Percentiles rank a stretch among this genome's conserved stretches.
These are phyloP conservation scores for Russula emetica DNA, from an alignment of 768 basidiomycete genomes.

Conservation along the genomic window DNA sequence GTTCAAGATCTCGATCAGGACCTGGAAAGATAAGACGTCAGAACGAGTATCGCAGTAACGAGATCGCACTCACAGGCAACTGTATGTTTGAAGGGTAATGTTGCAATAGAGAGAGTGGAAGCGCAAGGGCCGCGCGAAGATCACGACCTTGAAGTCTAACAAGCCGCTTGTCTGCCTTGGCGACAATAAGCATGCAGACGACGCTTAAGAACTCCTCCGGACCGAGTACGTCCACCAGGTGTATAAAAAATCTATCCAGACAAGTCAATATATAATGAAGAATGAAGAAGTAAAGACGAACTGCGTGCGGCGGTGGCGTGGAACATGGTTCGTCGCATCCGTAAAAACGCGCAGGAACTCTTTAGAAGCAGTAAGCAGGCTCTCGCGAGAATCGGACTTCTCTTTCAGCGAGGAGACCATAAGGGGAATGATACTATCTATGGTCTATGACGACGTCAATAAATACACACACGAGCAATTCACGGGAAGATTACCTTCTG, in stretches of 20 bases:
- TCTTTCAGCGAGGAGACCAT: conserved; percentile 77
- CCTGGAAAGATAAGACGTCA: conserved; percentile 37
- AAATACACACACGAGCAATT: background rate
- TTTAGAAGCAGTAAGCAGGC: conserved; percentile 63
- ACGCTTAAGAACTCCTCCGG: conserved; percentile 76
- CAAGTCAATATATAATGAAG: conserved; percentile 3
- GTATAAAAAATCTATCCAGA: conserved; percentile 72
- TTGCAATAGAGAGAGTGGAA: conserved; percentile 65
- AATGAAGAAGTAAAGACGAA: conserved; percentile 37
- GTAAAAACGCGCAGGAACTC: conserved; percentile 90
- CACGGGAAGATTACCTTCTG: conserved; percentile 59
- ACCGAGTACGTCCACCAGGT: conserved; percentile 80
- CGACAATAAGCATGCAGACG: conserved; percentile 77
- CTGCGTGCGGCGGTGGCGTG: conserved; percentile 88
- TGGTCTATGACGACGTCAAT: conserved; percentile 51
- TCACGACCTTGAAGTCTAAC: conserved; percentile 61
- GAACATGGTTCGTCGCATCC: conserved; percentile 87
- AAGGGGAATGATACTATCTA: conserved; percentile 90
- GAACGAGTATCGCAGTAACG: background rate
- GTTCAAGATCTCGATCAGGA: conserved; percentile 56
- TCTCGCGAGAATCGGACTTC: conserved; percentile 48
- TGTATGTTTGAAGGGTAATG: conserved; percentile 48
- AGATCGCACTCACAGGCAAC: conserved; percentile 44
- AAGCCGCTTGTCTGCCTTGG: conserved; percentile 67
- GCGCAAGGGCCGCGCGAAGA: conserved; percentile 50